A percentile compares a stretch with the other conserved stretches of the same genome.
These are phyloP conservation scores for Venturia effusa DNA, from an alignment of 2,329 filamentous ascomycete genomes.

Conservation along the genomic window DNA sequence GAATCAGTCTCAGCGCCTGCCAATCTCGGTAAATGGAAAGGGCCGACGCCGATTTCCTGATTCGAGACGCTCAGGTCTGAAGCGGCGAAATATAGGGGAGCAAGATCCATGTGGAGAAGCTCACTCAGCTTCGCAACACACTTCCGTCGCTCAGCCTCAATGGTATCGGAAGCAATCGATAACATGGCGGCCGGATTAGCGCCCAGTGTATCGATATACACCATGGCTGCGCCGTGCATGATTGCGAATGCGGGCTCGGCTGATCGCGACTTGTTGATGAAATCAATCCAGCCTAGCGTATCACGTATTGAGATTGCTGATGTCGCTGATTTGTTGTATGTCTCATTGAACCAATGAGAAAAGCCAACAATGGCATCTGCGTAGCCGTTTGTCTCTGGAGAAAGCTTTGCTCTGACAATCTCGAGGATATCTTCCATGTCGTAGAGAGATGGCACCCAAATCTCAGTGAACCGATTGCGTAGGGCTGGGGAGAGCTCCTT, in stretches of 20 bases:
- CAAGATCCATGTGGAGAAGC: slow-evolving; percentile 54
- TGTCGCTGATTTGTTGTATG: slow-evolving; percentile 63
- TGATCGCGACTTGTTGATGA: slow-evolving; percentile 60
- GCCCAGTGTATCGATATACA: slow-evolving; percentile 90
- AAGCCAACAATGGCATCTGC: slow-evolving; percentile 70
- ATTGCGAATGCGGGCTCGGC: slow-evolving; percentile 41
- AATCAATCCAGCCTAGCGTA: slow-evolving; percentile 85
- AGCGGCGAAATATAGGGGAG: slow-evolving; percentile 51
- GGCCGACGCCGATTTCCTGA: slow-evolving; percentile 54
- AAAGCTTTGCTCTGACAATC: slow-evolving; percentile 71
- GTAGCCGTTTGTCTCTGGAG: slow-evolving; percentile 41
- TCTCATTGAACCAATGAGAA: slow-evolving; percentile 81
- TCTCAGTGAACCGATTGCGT: slow-evolving; percentile 94
- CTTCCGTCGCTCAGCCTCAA: slow-evolving; percentile 57
- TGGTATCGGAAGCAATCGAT: slow-evolving; percentile 56
- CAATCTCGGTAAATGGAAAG: slow-evolving; percentile 56
- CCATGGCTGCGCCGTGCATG: slow-evolving; percentile 84
- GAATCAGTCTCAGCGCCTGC: slow-evolving; percentile 40
- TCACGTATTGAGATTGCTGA: slow-evolving; percentile 84
- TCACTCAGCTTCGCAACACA: slow-evolving; percentile 65
- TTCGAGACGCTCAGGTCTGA: slow-evolving; percentile 48
- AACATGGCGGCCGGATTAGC: slow-evolving; percentile 88
- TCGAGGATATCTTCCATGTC: slow-evolving; percentile 77
- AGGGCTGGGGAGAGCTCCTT: slow-evolving; percentile 91
- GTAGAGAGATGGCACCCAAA: slow-evolving; percentile 88